phyloP scores from a whole-genome alignment of 306 rosid species.

The Sicyos edulis region DNA sequence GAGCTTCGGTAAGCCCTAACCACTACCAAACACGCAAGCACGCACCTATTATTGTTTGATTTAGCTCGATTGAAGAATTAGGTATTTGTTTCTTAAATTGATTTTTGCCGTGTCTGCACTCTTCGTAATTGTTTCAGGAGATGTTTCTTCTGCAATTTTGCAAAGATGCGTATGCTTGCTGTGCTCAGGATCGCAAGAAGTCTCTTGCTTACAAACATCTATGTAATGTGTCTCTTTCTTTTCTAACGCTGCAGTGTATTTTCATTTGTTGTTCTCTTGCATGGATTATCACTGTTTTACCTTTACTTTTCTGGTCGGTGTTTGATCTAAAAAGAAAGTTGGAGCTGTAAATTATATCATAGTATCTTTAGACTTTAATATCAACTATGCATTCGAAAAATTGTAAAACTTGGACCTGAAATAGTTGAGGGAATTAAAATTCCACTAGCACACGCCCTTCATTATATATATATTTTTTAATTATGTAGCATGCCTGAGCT shows the following conservation, averaged over 20 bases:
- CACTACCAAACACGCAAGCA: neutral
- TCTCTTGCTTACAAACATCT: conserved; percentile 64
- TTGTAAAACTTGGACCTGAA: neutral
- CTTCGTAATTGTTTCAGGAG: conserved; percentile 48
- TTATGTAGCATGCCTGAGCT: no score
- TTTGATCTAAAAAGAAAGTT: neutral
- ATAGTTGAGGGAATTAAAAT: neutral
- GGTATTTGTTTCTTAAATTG: neutral
- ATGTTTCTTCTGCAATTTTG: conserved; percentile 63
- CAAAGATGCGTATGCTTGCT: conserved; percentile 42
- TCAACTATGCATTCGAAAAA: neutral
- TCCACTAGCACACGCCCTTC: neutral
- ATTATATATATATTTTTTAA: no score
- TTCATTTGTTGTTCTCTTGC: neutral
- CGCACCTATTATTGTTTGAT: neutral
- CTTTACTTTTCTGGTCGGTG: neutral
- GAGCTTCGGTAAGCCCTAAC: conserved; percentile 46
- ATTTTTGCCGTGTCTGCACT: neutral
- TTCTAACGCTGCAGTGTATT: neutral
- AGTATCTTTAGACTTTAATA: neutral
- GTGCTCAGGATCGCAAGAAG: conserved; percentile 60
- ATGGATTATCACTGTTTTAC: neutral
- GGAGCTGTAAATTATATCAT: neutral
- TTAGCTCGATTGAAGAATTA: neutral
- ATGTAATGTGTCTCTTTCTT: conserved; percentile 35